Evolutionary conservation across 2,329 filamentous ascomycete genomes (phyloP).

Genomic region (Ascochyta viciae-villosae): DNA sequence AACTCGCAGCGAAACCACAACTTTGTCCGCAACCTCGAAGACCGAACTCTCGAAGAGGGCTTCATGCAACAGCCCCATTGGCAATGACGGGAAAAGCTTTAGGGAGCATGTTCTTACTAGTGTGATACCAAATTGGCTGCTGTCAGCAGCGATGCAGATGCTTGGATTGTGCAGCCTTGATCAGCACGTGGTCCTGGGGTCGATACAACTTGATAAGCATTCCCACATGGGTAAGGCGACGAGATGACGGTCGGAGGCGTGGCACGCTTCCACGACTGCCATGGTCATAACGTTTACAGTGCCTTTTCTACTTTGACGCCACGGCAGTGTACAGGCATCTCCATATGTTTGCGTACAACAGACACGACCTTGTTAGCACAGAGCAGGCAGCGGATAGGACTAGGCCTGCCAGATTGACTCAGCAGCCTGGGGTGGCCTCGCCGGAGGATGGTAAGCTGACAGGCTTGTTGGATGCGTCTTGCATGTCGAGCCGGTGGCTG

Average conservation of each 20-base stretch:
- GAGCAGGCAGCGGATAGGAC: conserved; percentile 1
- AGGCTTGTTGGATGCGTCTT: conserved; percentile 5
- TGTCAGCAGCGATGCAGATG: background rate
- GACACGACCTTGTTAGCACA: background rate
- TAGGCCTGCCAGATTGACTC: conserved; percentile 12
- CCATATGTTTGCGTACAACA: background rate
- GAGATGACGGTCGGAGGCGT: background rate
- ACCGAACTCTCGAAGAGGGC: conserved; percentile 90
- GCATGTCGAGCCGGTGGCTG: background rate
- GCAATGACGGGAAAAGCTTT: conserved; percentile 56
- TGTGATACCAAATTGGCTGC: conserved; percentile 9
- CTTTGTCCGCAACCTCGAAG: conserved; percentile 93
- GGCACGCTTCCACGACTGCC: background rate
- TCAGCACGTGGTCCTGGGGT: conserved; percentile 21
- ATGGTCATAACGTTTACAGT: background rate
- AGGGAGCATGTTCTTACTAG: background rate
- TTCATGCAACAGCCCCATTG: conserved; percentile 79
- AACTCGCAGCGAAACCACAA: conserved; percentile 72
- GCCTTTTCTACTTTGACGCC: background rate
- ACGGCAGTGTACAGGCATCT: conserved; percentile 14
- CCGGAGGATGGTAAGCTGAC: conserved; percentile 1
- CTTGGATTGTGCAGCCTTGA: background rate
- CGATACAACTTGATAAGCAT: background rate
- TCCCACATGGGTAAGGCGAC: background rate
- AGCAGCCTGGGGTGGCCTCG: conserved; percentile 2